phyloP scores from a whole-genome alignment of 441 rosid species.

The Eugenia klotzschiana region DNA sequence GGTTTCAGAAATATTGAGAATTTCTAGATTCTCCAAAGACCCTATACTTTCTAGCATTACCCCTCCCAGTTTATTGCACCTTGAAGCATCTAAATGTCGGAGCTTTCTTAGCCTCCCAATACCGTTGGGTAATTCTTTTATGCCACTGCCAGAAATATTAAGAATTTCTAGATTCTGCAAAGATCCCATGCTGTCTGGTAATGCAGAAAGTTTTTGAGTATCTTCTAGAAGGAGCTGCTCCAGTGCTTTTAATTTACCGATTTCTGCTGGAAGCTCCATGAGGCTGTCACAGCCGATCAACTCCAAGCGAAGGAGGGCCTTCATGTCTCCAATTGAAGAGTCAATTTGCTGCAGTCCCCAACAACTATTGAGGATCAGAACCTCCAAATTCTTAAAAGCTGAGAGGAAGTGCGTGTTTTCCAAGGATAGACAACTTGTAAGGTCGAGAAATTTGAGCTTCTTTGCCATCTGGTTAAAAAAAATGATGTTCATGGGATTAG shows the following conservation, averaged over 20 bases:
- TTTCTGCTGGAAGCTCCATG: rapidly evolving
- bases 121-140: not conserved
- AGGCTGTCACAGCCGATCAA: rapidly evolving
- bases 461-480: not conserved
- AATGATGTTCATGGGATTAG: not conserved
- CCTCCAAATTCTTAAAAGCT: not conserved
- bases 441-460: not conserved
- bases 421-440: rapidly evolving
- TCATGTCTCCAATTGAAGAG: not conserved
- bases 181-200: not conserved
- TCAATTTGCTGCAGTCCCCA: rapidly evolving
- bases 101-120: not conserved
- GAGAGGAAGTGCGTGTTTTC: not conserved
- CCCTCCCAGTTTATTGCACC: not conserved
- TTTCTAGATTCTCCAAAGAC: not conserved
- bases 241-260: not conserved
- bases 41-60: not conserved
- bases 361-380: not conserved
- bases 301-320: not conserved
- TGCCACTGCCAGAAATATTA: rapidly evolving
- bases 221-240: rapidly evolving
- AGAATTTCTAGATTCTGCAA: not conserved
- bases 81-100: rapidly evolving
- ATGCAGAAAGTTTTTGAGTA: not conserved
- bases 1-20: rapidly evolving